Evolutionary conservation across 345 rosid species (phyloP).

Genomic region (Carallia brachiata): DNA sequence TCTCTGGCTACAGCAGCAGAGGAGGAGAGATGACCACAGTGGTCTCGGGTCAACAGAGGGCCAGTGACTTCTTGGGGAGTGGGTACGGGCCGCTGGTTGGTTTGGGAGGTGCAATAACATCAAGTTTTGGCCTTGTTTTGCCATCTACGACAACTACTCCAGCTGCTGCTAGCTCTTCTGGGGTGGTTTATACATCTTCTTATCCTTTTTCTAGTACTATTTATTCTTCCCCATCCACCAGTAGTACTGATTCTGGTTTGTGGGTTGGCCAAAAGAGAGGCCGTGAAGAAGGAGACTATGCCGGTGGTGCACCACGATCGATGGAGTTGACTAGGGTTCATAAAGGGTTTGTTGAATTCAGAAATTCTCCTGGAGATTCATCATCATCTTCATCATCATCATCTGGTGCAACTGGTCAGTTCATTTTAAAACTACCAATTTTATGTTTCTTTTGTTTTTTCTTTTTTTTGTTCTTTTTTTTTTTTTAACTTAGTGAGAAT

Average conservation of each 20-base stretch:
- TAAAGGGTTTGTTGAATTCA: conserved; percentile 24
- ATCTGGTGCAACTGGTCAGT: conserved; percentile 34
- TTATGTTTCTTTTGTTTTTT: background rate
- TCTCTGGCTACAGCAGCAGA: conserved; percentile 32
- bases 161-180: background rate
- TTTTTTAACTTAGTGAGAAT: background rate
- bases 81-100: background rate
- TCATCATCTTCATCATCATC: conserved; percentile 33
- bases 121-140: conserved; percentile 15
- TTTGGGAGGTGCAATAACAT: conserved; percentile 6
- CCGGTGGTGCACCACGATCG: conserved; percentile 13
- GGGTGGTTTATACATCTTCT: conserved; percentile 12
- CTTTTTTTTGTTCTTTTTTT: background rate
- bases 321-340: conserved; percentile 30
- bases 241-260: conserved; percentile 15
- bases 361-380: conserved; percentile 28
- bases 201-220: conserved; percentile 15
- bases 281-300: conserved; percentile 28
- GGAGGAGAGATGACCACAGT: conserved; percentile 71
- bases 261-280: conserved; percentile 43
- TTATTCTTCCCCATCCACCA: conserved; percentile 14
- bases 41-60: conserved; percentile 46
- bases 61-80: background rate
- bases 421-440: background rate
- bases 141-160: conserved; percentile 8